A percentile compares a stretch with the other conserved stretches of the same genome.
These are phyloP conservation scores for Luffa acutangula DNA, from an alignment of 306 rosid genomes.

Conservation along the genomic window DNA sequence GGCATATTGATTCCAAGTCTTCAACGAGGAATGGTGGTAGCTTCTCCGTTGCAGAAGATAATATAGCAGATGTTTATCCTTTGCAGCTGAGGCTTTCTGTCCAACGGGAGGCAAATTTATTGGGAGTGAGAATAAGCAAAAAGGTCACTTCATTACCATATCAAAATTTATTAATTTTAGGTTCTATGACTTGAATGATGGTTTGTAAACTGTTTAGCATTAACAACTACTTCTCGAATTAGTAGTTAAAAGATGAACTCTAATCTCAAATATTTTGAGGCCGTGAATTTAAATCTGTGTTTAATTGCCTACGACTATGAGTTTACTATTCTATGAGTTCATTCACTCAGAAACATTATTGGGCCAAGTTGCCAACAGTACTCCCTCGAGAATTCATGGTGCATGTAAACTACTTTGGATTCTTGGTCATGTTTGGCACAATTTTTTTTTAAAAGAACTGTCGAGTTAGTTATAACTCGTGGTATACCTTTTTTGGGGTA, in stretches of 20 bases:
- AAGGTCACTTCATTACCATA: constrained; percentile 38
- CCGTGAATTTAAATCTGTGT: neutral
- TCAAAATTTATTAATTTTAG: constrained; percentile 1
- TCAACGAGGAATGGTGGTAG: constrained; percentile 50
- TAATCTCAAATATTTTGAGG: neutral
- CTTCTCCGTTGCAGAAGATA: constrained; percentile 64
- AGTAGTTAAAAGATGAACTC: neutral
- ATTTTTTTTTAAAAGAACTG: neutral
- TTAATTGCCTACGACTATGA: neutral
- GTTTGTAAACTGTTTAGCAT: neutral
- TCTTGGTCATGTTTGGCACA: neutral
- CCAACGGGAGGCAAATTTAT: constrained; percentile 54
- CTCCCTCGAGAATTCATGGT: neutral
- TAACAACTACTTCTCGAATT: neutral
- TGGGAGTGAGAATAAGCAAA: constrained; percentile 85
- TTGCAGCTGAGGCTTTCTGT: constrained; percentile 80
- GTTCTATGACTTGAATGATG: neutral
- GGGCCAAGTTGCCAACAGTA: neutral
- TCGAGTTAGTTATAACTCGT: neutral
- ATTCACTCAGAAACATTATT: neutral
- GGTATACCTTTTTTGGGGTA: neutral
- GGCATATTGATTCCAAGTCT: constrained; percentile 78
- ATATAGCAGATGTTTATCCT: constrained; percentile 86
- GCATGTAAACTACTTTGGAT: neutral
- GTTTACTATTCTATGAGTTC: neutral